Percentiles rank a stretch among this genome's conserved stretches.
Conservation (phyloP, 129 eudicot species). For the Ambrosia trifida region DNA sequence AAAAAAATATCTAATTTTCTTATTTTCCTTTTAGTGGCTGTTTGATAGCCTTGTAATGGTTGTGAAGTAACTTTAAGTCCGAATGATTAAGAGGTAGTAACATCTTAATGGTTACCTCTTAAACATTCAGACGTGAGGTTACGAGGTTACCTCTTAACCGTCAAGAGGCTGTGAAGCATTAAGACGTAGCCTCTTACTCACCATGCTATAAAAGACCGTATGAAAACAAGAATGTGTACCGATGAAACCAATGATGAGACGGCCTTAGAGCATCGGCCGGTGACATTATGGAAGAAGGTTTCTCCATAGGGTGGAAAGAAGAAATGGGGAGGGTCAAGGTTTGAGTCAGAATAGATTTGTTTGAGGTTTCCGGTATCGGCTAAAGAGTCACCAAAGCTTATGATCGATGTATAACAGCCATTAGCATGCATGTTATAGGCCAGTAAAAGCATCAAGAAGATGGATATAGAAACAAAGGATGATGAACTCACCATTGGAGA, state of each 20-base stretch:
- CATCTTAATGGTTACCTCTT: too few relatives aligned
- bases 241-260: constrained; percentile 59
- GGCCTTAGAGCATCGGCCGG: constrained; percentile 62
- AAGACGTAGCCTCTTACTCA: too few relatives aligned
- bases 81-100: too few relatives aligned
- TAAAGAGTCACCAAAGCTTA: constrained; percentile 69
- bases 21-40: too few relatives aligned
- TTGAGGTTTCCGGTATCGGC: constrained; percentile 60
- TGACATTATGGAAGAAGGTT: constrained; percentile 51
- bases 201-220: background rate
- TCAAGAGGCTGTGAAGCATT: too few relatives aligned
- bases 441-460: background rate
- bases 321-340: constrained; percentile 19
- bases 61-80: too few relatives aligned
- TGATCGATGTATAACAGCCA: constrained; percentile 43
- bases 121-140: too few relatives aligned
- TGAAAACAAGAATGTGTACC: constrained; percentile 29
- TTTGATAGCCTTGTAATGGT: too few relatives aligned
- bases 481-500: constrained; percentile 28
- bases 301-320: constrained; percentile 48
- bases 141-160: too few relatives aligned
- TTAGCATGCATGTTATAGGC: background rate
- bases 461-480: background rate
- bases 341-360: background rate
- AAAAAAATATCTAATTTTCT: too few relatives aligned